Percentiles rank a stretch among this genome's conserved stretches.
These are phyloP conservation scores for Trypanosoma boissoni DNA, from an alignment of 208 protist species.

Conservation along the genomic window DNA sequence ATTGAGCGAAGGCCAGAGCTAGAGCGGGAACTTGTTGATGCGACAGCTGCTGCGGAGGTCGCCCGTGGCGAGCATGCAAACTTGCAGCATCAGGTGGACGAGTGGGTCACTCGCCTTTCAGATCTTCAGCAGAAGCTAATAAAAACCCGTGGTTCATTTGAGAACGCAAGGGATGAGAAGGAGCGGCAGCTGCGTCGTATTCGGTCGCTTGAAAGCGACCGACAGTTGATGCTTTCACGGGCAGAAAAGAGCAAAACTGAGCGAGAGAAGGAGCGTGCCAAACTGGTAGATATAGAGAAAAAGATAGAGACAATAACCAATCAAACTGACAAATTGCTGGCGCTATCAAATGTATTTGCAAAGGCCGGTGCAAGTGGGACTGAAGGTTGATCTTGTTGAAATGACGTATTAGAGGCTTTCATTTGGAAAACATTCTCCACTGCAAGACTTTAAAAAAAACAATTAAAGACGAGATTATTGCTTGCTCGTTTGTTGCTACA, in stretches of 20 bases:
- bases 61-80: slow-evolving; percentile 29
- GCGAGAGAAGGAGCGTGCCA: slow-evolving; percentile 46
- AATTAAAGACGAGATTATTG: no score
- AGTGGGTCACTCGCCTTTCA: slow-evolving; percentile 36
- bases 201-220: slow-evolving; percentile 47
- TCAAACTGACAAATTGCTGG: slow-evolving; percentile 47
- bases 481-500: no score
- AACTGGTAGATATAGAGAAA: slow-evolving; percentile 41
- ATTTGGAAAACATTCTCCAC: no score
- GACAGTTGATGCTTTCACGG: slow-evolving; percentile 31
- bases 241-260: slow-evolving; percentile 39
- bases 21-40: slow-evolving; percentile 33
- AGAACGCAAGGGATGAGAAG: slow-evolving; percentile 45
- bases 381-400: no score
- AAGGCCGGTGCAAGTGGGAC: no score
- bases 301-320: slow-evolving; percentile 36
- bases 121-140: slow-evolving; percentile 51
- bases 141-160: slow-evolving; percentile 49
- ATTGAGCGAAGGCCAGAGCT: slow-evolving; percentile 36
- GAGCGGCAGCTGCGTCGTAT: slow-evolving; percentile 45
- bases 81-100: slow-evolving; percentile 45
- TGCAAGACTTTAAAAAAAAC: no score
- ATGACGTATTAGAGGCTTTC: no score
- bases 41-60: slow-evolving; percentile 26
- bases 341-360: slow-evolving; percentile 33